Percentiles rank a stretch among this genome's conserved stretches.
Evolutionary conservation across 805 yeast genomes (phyloP).

Genomic region (Monosporozyma solicola): DNA sequence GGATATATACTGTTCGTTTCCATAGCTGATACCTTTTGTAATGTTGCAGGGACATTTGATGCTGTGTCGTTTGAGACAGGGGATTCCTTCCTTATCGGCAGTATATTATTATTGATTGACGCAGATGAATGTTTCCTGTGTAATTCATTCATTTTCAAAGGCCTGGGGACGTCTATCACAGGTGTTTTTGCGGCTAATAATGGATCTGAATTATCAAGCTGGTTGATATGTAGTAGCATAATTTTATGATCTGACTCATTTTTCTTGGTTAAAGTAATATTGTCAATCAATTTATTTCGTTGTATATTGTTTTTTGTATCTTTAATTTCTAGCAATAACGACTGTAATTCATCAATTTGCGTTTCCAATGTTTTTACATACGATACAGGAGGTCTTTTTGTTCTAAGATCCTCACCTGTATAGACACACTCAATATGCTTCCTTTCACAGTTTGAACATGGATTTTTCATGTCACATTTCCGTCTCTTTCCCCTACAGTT

Average conservation of each 20-base stretch:
- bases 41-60: neutral
- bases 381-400: constrained; percentile 36
- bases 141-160: neutral
- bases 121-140: neutral
- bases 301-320: constrained; percentile 7
- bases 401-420: constrained; percentile 37
- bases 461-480: constrained; percentile 38
- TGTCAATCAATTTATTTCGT: constrained; percentile 3
- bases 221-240: neutral
- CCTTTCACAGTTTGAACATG: constrained; percentile 39
- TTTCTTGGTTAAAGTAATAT: neutral
- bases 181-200: neutral
- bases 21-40: constrained; percentile 4
- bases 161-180: neutral
- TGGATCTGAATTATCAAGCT: neutral
- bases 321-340: constrained; percentile 7
- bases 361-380: constrained; percentile 36
- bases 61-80: neutral
- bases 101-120: neutral
- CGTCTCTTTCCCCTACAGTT: constrained; percentile 25
- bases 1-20: constrained; percentile 22
- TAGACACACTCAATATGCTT: constrained; percentile 37
- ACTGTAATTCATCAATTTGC: constrained; percentile 17
- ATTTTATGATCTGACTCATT: neutral
- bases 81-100: neutral